phyloP scores from a whole-genome alignment of 2,329 filamentous ascomycete genomes.

The Pseudocercospora ulei region DNA sequence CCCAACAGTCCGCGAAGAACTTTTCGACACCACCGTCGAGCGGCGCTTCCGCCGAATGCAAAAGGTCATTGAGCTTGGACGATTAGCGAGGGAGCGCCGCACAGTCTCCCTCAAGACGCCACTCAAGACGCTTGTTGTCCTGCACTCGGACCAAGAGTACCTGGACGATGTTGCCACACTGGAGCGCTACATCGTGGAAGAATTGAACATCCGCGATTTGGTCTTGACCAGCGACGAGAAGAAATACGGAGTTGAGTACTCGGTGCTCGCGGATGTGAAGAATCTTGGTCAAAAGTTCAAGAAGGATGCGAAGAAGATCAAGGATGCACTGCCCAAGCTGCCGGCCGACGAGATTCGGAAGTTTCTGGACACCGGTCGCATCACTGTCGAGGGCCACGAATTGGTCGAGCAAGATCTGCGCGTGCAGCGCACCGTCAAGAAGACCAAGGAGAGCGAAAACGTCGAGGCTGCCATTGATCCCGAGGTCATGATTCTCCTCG shows the following conservation, averaged over 20 bases:
- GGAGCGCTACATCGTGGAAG: conserved; percentile 79
- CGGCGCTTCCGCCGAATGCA: conserved; percentile 86
- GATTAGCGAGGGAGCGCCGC: conserved; percentile 75
- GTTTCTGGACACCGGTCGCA: conserved; percentile 63
- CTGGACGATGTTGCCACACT: conserved; percentile 78
- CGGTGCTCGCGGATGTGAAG: conserved; percentile 83
- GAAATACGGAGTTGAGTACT: conserved; percentile 86
- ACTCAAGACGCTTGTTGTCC: conserved; percentile 77
- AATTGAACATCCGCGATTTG: conserved; percentile 81
- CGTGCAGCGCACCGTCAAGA: conserved; percentile 67
- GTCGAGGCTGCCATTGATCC: conserved; percentile 81
- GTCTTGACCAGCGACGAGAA: conserved; percentile 77
- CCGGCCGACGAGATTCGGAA: conserved; percentile 70
- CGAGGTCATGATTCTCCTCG: conserved; percentile 85
- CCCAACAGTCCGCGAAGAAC: conserved; percentile 75
- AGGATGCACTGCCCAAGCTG: conserved; percentile 74
- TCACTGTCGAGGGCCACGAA: conserved; percentile 75
- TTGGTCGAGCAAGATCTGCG: conserved; percentile 73
- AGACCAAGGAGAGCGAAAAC: conserved; percentile 59
- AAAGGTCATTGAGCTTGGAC: conserved; percentile 80
- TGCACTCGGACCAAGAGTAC: conserved; percentile 73
- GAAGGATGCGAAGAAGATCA: conserved; percentile 84
- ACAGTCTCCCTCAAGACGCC: conserved; percentile 83
- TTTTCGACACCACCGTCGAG: conserved; percentile 80
- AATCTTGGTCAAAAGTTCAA: conserved; percentile 93